Evolutionary conservation across 2,329 filamentous ascomycete genomes (phyloP).

Genomic region (Phialocephala sp.): DNA sequence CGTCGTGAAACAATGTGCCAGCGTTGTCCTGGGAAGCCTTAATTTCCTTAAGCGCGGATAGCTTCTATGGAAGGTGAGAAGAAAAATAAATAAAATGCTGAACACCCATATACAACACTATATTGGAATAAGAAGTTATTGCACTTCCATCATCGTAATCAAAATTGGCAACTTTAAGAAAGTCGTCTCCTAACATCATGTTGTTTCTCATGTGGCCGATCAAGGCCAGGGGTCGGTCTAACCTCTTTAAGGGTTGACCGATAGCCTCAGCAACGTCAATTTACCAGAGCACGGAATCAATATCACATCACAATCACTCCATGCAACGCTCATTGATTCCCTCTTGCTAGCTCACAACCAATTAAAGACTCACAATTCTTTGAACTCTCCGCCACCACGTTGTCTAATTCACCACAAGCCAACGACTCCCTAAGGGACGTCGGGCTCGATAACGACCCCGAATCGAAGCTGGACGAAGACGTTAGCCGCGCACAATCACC

Average conservation of each 20-base stretch:
- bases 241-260: neutral
- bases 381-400: constrained; percentile 48
- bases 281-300: neutral
- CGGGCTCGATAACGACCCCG: constrained; percentile 43
- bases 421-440: too few relatives aligned
- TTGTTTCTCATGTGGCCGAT: neutral
- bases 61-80: neutral
- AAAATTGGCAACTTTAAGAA: neutral
- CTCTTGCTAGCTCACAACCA: constrained; percentile 8
- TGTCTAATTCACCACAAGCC: constrained; percentile 53
- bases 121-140: neutral
- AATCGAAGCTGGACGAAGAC: constrained; percentile 45
- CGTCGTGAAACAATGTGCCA: neutral
- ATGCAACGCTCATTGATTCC: constrained; percentile 16
- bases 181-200: neutral
- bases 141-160: neutral
- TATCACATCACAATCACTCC: constrained; percentile 7
- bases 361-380: constrained; percentile 11
- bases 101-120: neutral
- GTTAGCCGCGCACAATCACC: constrained; percentile 53
- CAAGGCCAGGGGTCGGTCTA: constrained; percentile 5
- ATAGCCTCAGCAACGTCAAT: constrained; percentile 8
- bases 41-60: constrained; percentile 2
- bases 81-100: neutral
- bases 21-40: neutral